These are phyloP conservation scores for Zangia roseola DNA, from an alignment of 768 basidiomycete species.

Conservation along the genomic window DNA sequence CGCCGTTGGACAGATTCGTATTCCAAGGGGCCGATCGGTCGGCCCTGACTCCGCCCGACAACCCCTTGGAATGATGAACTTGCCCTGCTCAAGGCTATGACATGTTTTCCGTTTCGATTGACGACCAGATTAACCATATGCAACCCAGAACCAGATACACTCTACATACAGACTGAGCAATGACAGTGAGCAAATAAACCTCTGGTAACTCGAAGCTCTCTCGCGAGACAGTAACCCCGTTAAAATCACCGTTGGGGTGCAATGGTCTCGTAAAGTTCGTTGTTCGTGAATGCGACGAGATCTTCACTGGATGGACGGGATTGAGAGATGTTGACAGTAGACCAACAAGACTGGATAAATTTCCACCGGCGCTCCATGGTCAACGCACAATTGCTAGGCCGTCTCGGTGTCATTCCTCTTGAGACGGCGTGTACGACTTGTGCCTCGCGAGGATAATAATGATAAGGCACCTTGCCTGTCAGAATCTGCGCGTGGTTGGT, in stretches of 20 bases:
- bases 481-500: conserved; percentile 1
- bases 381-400: not conserved
- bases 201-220: no score
- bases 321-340: conserved; percentile 22
- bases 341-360: conserved; percentile 14
- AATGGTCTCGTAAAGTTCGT: not conserved
- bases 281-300: conserved; percentile 18
- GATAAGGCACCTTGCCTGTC: conserved; percentile 14
- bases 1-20: no score
- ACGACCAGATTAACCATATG: no score
- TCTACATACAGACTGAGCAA: no score
- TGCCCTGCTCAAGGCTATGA: no score
- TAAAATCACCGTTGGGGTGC: not conserved
- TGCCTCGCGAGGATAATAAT: conserved; percentile 10
- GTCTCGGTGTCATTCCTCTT: conserved; percentile 12
- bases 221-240: no score
- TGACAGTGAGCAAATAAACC: no score
- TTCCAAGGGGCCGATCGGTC: no score
- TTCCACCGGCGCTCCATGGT: conserved; percentile 12
- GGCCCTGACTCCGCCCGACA: no score
- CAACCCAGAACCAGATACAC: no score
- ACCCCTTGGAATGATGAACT: no score
- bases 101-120: no score
- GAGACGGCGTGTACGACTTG: conserved; percentile 11
- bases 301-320: conserved; percentile 32